Evolutionary conservation across 768 basidiomycete species (phyloP).

Genomic region (Tylopilus rubrobrunneus): DNA sequence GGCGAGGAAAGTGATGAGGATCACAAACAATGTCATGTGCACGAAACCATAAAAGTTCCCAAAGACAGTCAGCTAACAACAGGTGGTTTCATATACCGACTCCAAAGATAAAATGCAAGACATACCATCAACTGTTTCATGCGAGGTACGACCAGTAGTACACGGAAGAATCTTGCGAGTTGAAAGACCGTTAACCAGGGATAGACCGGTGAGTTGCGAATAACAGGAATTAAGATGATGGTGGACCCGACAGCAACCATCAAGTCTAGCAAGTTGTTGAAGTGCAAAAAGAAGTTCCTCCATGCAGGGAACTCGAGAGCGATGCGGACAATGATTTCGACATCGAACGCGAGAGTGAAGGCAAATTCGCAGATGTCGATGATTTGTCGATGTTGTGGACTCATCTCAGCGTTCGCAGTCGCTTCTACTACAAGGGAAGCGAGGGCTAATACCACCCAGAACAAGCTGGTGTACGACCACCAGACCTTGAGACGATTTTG

Average conservation of each 20-base stretch:
- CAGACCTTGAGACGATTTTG: slow-evolving; percentile 51
- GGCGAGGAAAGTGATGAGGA: slow-evolving; percentile 82
- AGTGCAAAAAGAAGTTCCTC: slow-evolving; percentile 64
- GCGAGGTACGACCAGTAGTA: slow-evolving; percentile 83
- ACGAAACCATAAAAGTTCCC: slow-evolving; percentile 86
- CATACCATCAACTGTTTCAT: slow-evolving; percentile 82
- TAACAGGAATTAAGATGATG: slow-evolving; percentile 80
- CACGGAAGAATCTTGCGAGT: slow-evolving; percentile 83
- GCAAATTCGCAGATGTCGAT: slow-evolving; percentile 67
- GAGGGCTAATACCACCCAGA: slow-evolving; percentile 75
- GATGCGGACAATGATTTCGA: slow-evolving; percentile 80
- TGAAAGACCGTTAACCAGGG: slow-evolving; percentile 91
- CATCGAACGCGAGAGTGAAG: slow-evolving; percentile 79
- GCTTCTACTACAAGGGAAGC: slow-evolving; percentile 71
- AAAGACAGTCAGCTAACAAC: slow-evolving; percentile 71
- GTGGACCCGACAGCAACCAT: slow-evolving; percentile 69
- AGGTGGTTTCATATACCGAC: slow-evolving; percentile 4
- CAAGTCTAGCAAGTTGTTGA: slow-evolving; percentile 70
- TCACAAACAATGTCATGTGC: slow-evolving; percentile 92
- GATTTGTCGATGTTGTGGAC: slow-evolving; percentile 41
- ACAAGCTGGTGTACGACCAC: slow-evolving; percentile 58
- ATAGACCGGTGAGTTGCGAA: slow-evolving; percentile 61
- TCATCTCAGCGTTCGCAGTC: slow-evolving; percentile 52
- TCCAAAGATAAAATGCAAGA: not conserved
- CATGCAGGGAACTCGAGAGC: slow-evolving; percentile 73